Base-by-base conservation (phyloP, 257 asterid genomes). In the Gentiana straminea region DNA sequence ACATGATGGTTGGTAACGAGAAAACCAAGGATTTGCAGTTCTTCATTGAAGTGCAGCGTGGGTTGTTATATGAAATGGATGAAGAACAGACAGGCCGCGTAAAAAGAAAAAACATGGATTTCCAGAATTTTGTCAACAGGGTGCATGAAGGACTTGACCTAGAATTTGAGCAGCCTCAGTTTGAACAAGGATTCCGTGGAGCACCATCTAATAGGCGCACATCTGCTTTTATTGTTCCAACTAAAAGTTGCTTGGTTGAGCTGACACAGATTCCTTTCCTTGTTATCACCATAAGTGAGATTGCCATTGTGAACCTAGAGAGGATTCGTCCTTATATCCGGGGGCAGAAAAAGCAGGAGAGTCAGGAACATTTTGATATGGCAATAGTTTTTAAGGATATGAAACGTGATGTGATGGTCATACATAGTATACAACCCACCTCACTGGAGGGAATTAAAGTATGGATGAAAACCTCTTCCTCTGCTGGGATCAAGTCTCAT, bases 341-440 rank as follows among this genome's bases (percentile, higher is more conserved):
- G 24, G 95, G 77, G 1, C 95, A 86, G 74, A 86, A 86, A 81
- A 83, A 82, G 24, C 24, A 24, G 24, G 24, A 24, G 24, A 92
- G 77, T 1, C 94, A 85, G 73, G 80, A 85, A 83, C 80, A 60
- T 86, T 86, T 24, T 11, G 95, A 86, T 70, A 74, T 86, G 95
- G 84, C 92, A 44, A 76, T 86, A 39, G 93, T 86, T 33, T 86
- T 82, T 83, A 86, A 86, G 76, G 92, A 86, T 80, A 82, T 86
- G 73, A 82, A 86, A 62, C 79, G 79, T 1, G 95, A 86, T 61
- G 89, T 86, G 1, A 78, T 82, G 81, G 72, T 86, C 9, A 86
- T 86, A 39, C 93, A 82, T 68, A 82, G 89, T 38, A 82, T 85
- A 51, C 95, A 92, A 0, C 74, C 88, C 13, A 49, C 71, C 47